Evolutionary conservation across 495 filamentous ascomycete genomes (phyloP).

Genomic region (Penicillium paradoxum): DNA sequence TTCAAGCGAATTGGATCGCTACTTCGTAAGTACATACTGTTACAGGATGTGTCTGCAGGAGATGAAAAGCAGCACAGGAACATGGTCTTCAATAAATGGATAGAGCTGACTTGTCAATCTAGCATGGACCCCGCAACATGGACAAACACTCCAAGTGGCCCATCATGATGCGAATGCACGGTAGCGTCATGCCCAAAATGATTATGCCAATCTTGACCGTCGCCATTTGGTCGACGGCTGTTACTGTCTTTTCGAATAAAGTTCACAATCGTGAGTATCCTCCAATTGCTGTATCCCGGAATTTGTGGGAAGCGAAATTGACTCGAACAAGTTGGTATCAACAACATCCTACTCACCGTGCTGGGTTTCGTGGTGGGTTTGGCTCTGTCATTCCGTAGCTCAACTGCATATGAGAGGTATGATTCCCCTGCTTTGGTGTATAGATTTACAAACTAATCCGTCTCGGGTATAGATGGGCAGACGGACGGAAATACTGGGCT

Average conservation of each 20-base stretch:
- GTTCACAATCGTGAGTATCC: constrained; percentile 44
- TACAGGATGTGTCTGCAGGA: background rate
- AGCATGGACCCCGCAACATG: constrained; percentile 61
- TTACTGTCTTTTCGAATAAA: constrained; percentile 58
- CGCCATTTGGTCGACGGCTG: constrained; percentile 61
- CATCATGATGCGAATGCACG: constrained; percentile 72
- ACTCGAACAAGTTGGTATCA: constrained; percentile 45
- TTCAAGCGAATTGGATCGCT: constrained; percentile 39
- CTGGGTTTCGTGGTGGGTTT: constrained; percentile 87
- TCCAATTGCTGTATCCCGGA: background rate
- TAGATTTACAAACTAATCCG: background rate
- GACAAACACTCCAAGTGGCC: constrained; percentile 78
- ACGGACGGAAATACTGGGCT: constrained; percentile 75
- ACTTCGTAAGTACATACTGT: constrained; percentile 37
- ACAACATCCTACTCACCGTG: constrained; percentile 70
- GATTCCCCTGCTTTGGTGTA: background rate
- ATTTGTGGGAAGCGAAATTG: background rate
- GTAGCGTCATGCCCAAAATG: constrained; percentile 76
- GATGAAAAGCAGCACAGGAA: background rate
- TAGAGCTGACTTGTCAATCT: constrained; percentile 11
- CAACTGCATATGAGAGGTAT: constrained; percentile 77
- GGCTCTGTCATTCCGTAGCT: constrained; percentile 75
- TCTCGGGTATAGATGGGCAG: constrained; percentile 48
- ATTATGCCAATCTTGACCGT: constrained; percentile 67
- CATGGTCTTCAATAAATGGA: background rate